Base-by-base conservation (phyloP, 305 asterid genomes). In the Fraxinus baroniana region DNA sequence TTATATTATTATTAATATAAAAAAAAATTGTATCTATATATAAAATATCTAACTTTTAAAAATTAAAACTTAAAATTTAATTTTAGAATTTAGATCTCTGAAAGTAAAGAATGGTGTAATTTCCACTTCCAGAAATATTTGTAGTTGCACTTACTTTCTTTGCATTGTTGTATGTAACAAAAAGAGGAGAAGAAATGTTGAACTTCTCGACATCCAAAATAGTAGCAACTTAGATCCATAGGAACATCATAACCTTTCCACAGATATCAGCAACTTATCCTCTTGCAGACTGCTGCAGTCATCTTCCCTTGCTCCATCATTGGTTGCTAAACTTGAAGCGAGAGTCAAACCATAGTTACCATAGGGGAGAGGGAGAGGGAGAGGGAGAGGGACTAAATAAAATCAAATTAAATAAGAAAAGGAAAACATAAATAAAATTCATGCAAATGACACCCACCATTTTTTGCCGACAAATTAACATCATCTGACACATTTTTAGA, bases 281-380 rank as follows among this genome's bases (percentile, higher is more conserved):
- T 74, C 83, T 64, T 80, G 85, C 24, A 35, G 83, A 80, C 83
- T 84, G 80, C 18, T 85, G 71, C 81, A 89, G 74, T 41, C 81
- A 77, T 80, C 85, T 75, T 74, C 87, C 75, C 80, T 52, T 41
- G 36, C 57, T 20, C 83, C 82, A 83, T 83, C 78, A 81, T 71
- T 80, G 83, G 84, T 79, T 66, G 74, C 92, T 90, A 89, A 87
- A 88, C 80, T 76, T 66, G 81, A 85, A 75, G 87, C 2, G 15
- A 86, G 66, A 79, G 78, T 77, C 30, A 64, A 24, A 24, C 17
- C 73, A 18, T 64, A n/a, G n/a, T n/a, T n/a, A n/a, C n/a, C n/a
- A n/a, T n/a, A n/a, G n/a, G n/a, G n/a, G n/a, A n/a, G n/a, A n/a
- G n/a, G n/a, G n/a, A n/a, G n/a, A n/a, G n/a, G n/a, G n/a, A n/a